phyloP scores from a whole-genome alignment of 73 alveolate species.

The Tetrahymena thermophila region DNA sequence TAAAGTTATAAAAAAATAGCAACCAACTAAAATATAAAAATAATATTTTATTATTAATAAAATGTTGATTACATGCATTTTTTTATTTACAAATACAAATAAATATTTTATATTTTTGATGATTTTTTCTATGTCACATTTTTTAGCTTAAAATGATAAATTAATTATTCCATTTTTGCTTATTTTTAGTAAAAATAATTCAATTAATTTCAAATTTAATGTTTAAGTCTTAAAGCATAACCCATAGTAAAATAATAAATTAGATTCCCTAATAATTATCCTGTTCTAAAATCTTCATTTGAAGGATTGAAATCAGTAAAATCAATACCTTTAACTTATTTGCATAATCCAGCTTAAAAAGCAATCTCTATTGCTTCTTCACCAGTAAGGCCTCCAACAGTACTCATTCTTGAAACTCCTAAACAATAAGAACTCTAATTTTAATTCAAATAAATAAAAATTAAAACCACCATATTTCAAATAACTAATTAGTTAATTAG shows the following conservation, averaged over 20 bases:
- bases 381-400: slow-evolving; percentile 35
- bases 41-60: no score
- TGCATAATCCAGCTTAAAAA: slow-evolving; percentile 9
- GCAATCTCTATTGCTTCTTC: slow-evolving; percentile 45
- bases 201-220: neutral
- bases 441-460: no score
- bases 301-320: slow-evolving; percentile 51
- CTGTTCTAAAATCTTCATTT: slow-evolving; percentile 50
- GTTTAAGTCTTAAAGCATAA: neutral
- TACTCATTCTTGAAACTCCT: slow-evolving; percentile 54
- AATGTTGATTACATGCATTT: no score
- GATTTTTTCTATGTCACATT: no score
- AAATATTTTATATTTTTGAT: no score
- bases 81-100: no score
- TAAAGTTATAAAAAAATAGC: neutral
- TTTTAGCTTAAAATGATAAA: no score
- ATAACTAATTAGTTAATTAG: neutral
- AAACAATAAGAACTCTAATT: slow-evolving; percentile 41
- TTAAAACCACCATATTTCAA: no score
- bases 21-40: no score
- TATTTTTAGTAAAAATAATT: neutral
- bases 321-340: slow-evolving; percentile 8
- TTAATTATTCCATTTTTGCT: no score
- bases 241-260: slow-evolving; percentile 40
- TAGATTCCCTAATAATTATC: slow-evolving; percentile 36